Evolutionary conservation across 768 basidiomycete genomes (phyloP), one percentile per base, ranked within the genome.

Genomic region (Trametes cubensis): DNA sequence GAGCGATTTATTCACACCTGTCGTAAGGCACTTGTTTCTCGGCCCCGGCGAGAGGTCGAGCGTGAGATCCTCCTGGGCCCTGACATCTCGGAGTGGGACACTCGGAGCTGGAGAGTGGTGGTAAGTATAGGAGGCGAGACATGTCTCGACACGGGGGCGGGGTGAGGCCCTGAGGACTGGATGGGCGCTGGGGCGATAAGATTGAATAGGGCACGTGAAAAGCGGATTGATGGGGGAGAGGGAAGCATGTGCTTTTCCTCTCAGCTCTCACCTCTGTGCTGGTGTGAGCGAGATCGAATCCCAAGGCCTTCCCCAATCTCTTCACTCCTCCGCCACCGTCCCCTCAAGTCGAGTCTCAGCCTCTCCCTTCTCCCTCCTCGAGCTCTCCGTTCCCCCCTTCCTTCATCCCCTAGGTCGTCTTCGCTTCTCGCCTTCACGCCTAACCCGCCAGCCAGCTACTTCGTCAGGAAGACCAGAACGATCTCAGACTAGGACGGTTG

Each of bases 161-260:
- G 6, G 10, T 5, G 34, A 34, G 34, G 8, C 8, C n/a, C 28
- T 3, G 28, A 7, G 28, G 28, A 7, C 28, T 4, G 11, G 34
- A 34, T 34, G 34, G 34, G 34, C 34, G 42, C 20, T 44, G 42
- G n/a, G 41, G 44, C 54, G 58, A 64, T 64, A 64, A 64, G 63
- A 64, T 64, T 60, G 57, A 59, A 55, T 58, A 42, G 57, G 39
- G 47, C 63, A 64, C 63, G 63, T 64, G 63, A 64, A 60, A 64
- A 49, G 48, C 25, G 48, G 57, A 34, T 34, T 21, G 30, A 54
- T 49, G 56, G 56, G 40, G 62, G 42, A 55, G 55, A 26, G 40
- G 46, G 53, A 60, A 47, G 60, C 63, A 64, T 60, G 58, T 64
- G 63, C 63, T 60, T 63, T 23, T 49, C 6, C 28, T 45, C 47